Base-by-base conservation (phyloP, 805 yeast genomes). In the Schizosaccharomyces osmophilus region DNA sequence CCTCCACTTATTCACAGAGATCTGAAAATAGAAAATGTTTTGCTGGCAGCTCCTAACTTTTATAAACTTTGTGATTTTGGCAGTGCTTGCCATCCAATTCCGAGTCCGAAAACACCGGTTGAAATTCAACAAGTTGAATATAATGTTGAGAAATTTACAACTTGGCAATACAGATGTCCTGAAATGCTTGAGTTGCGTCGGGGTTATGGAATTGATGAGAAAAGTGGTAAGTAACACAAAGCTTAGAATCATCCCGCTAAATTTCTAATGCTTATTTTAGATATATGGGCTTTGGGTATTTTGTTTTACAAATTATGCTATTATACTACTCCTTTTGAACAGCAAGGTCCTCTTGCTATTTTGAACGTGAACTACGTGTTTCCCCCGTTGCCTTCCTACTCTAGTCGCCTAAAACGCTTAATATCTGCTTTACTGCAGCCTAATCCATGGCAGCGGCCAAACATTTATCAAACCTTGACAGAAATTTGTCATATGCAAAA, bases 241-340 rank as follows among this genome's bases (percentile, higher is more conserved):
- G 13, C 6, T 17, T 45, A 17, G 17, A n/a, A 19, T 42, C 17
- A 45, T 45, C 11, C 11, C 4, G 26, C 22, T 15, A 42, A 4
- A 42, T 42, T 45, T 45, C 51, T 45, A 45, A 45, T 24, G 26
- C 57, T 51, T 9, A 4, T 29, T 51, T 2, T 24, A 51, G 57
- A 90, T 72, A 85, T 90, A 59, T 90, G 98, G 98, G 98, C 98
- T 0, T 73, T 90, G 59, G 98, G 98, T 11, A 83, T 93, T 41
- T 86, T 93, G 64, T 75, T 93, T 60, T 90, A 86, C 75, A 90
- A 90, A 69, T 75, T 90, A 64, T 84, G 95, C 72, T 90, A 85
- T 73, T 90, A 87, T 71, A 89, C 85, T 0, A 90, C 98, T 0
- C 98, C 98, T 1, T 90, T 93, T 71, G 98, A 90, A 72, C 54